Conservation (phyloP, 805 yeast genomes). For the Myxozyma melibiosi region DNA sequence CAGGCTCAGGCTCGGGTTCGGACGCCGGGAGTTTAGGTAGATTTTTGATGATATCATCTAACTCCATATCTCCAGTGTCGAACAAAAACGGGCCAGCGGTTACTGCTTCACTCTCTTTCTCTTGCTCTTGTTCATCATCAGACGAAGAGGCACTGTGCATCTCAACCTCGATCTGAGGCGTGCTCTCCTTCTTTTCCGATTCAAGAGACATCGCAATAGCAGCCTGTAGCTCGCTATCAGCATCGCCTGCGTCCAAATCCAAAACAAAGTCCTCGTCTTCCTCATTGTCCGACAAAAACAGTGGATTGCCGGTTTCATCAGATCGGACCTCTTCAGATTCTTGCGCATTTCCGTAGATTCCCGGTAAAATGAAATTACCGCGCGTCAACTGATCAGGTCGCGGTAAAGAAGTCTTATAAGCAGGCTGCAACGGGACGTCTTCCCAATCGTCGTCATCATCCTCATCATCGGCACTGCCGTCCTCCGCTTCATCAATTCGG, state of each 20-base stretch:
- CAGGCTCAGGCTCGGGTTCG: background rate
- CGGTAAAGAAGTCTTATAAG: constrained; percentile 7
- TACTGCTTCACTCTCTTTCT: constrained; percentile 16
- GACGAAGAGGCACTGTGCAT: background rate
- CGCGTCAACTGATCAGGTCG: constrained; percentile 14
- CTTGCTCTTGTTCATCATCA: background rate
- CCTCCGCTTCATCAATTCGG: constrained; percentile 36
- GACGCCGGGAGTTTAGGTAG: constrained; percentile 20
- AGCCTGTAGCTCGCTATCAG: constrained; percentile 24
- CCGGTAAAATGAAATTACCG: constrained; percentile 19
- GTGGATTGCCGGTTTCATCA: background rate
- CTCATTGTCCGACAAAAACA: constrained; percentile 24
- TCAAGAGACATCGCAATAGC: constrained; percentile 21
- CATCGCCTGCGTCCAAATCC: background rate
- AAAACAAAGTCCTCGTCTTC: constrained; percentile 1
- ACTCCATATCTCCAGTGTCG: constrained; percentile 16
- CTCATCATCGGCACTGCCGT: constrained; percentile 46
- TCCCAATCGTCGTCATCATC: constrained; percentile 66
- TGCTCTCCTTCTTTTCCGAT: too few species aligned
- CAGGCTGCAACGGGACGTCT: constrained; percentile 53
- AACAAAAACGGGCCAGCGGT: constrained; percentile 24
- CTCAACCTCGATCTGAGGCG: background rate
- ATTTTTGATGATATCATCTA: constrained; percentile 13
- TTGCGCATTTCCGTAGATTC: constrained; percentile 15
- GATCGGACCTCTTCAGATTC: background rate